These are phyloP conservation scores for Yamadazyma siamensis DNA, from an alignment of 1,139 yeast genomes.

Conservation along the genomic window DNA sequence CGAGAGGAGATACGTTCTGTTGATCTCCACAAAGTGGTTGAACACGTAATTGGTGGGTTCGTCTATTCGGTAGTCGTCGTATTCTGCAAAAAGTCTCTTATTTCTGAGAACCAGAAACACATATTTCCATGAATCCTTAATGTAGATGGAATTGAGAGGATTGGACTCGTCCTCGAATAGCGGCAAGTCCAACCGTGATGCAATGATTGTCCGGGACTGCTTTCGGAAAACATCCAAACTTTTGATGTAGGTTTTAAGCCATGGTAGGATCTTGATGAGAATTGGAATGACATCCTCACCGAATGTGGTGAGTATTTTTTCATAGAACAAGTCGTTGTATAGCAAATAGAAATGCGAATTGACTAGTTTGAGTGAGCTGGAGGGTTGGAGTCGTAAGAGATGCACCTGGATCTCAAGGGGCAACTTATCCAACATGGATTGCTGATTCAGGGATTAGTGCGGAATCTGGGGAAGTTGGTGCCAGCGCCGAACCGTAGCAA, in stretches of 20 bases:
- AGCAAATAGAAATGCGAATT: slow-evolving; percentile 44
- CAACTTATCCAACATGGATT: slow-evolving; percentile 21
- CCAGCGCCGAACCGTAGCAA: not conserved
- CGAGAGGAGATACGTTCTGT: slow-evolving; percentile 47
- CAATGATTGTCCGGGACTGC: slow-evolving; percentile 30
- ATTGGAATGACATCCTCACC: slow-evolving; percentile 36
- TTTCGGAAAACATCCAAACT: slow-evolving; percentile 48
- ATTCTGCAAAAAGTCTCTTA: slow-evolving; percentile 52
- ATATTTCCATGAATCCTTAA: slow-evolving; percentile 56
- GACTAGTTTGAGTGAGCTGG: slow-evolving; percentile 36
- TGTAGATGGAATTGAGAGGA: slow-evolving; percentile 24
- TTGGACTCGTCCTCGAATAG: slow-evolving; percentile 15
- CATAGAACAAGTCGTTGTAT: slow-evolving; percentile 48
- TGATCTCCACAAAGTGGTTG: slow-evolving; percentile 44
- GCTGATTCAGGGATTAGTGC: no score
- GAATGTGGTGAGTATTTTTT: slow-evolving; percentile 38
- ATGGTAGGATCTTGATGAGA: slow-evolving; percentile 32
- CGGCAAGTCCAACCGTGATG: slow-evolving; percentile 24
- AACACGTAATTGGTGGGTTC: slow-evolving; percentile 47
- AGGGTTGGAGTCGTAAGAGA: slow-evolving; percentile 40
- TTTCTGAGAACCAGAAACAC: slow-evolving; percentile 49
- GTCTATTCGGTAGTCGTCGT: slow-evolving; percentile 48
- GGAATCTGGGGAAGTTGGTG: not conserved
- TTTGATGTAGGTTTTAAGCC: slow-evolving; percentile 41
- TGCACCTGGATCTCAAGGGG: slow-evolving; percentile 52